phyloP scores from a whole-genome alignment of 2,329 filamentous ascomycete genomes.

The Hypocreales sp. region DNA sequence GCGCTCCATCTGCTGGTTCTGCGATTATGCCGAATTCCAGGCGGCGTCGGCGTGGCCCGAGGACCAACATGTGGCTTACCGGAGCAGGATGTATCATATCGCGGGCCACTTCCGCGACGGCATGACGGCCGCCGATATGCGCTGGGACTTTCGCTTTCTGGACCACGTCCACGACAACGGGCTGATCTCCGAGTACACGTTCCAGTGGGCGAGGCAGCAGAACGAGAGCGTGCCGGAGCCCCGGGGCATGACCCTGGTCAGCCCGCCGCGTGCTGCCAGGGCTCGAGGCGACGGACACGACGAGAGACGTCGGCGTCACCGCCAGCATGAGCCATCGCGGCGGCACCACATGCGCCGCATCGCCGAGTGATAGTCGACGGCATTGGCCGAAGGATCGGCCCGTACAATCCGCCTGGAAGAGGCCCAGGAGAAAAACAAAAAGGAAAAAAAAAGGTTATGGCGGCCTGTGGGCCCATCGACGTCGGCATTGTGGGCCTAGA shows the following conservation, averaged over 20 bases:
- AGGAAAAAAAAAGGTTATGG: no score
- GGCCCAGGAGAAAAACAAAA: no score
- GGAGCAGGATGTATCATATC: constrained; percentile 33
- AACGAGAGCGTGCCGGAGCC: constrained; percentile 6
- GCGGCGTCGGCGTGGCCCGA: constrained; percentile 2
- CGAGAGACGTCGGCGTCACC: neutral
- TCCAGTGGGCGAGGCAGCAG: constrained; percentile 6
- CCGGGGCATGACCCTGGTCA: neutral
- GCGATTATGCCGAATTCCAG: constrained; percentile 19
- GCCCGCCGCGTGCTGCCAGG: neutral
- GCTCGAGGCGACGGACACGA: neutral
- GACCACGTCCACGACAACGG: constrained; percentile 16
- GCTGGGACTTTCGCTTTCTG: constrained; percentile 25
- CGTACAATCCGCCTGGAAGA: no score
- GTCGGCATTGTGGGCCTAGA: no score
- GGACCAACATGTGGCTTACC: constrained; percentile 13
- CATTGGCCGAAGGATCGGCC: no score
- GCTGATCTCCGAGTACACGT: constrained; percentile 13
- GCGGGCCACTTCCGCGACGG: constrained; percentile 23
- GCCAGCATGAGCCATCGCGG: constrained; percentile 7
- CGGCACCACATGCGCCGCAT: neutral
- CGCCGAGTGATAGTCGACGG: neutral
- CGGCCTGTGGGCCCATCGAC: no score
- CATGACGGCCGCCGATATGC: constrained; percentile 8
- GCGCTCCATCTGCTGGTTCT: constrained; percentile 33